phyloP scores from a whole-genome alignment of 108 stramenopile genomes.

The Nitzschia sp. region DNA sequence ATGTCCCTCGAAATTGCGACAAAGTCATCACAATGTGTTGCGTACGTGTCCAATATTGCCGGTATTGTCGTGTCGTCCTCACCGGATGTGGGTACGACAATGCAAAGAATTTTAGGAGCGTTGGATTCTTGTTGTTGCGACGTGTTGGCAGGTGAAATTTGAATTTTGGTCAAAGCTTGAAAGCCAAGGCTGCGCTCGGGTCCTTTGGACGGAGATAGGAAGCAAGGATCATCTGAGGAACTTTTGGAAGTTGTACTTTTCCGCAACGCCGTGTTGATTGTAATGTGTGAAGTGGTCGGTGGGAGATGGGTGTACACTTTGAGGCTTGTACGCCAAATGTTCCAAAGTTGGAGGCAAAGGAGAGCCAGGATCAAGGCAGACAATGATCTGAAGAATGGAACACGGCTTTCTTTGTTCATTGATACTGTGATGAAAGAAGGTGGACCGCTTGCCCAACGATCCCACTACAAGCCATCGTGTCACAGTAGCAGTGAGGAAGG shows the following conservation, averaged over 20 bases:
- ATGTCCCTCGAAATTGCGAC: conserved; percentile 44
- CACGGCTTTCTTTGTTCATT: too few species aligned
- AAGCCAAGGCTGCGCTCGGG: conserved; percentile 47
- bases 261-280: neutral
- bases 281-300: too few species aligned
- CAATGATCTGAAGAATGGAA: too few species aligned
- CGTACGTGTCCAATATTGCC: conserved; percentile 58
- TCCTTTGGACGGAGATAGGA: conserved; percentile 40
- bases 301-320: too few species aligned
- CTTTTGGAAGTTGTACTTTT: neutral
- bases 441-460: too few species aligned
- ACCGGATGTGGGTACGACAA: conserved; percentile 55
- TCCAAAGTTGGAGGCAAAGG: too few species aligned
- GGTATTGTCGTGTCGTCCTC: conserved; percentile 19
- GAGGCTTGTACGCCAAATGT: too few species aligned
- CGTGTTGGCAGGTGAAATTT: conserved; percentile 45
- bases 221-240: conserved; percentile 18
- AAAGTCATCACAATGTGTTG: conserved; percentile 65
- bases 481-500: too few species aligned
- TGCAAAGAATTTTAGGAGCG: conserved; percentile 41
- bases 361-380: too few species aligned
- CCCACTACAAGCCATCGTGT: too few species aligned
- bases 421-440: too few species aligned
- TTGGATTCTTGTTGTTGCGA: too few species aligned
- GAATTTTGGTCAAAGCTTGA: conserved; percentile 72